Base-by-base conservation (phyloP, 129 eudicot genomes). In the Rutidosis leptorrhynchoides region DNA sequence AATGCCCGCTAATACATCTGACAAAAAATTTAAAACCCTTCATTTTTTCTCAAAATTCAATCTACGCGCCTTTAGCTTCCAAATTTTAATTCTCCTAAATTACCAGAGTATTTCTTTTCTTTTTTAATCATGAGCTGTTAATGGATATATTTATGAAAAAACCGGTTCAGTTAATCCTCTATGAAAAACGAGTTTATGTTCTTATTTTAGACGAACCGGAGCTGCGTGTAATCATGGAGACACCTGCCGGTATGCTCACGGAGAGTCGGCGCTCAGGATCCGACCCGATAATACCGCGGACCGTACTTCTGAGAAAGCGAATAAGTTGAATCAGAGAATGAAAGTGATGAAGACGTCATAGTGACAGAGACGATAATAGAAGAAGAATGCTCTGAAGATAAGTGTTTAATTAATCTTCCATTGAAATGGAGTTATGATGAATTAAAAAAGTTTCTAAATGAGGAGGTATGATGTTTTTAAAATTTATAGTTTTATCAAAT, bases 191-290 rank as follows among this genome's bases (percentile, higher is more conserved):
- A 92, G 90, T 63, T 83, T 88, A 48, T 92, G 96, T 72, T 87
- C 98, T 7, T 88, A 79, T 80, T 92, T 83, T 79, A 58, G 98
- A 65, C 84, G 94, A 19, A 70, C 87, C 1, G 74, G 75, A 17
- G 90, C 79, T 9, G 51, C 62, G 67, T 92, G 98, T 71, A 92
- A 95, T 83, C 96, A 92, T 62, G 98, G 98, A 0, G 90, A 81
- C 0, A 59, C 80, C 14, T 92, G 98, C 79, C 68, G 89, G 60
- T 91, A 74, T 66, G 98, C 98, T 45, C 98, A 92, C 62, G 80
- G 84, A 1, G 98, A 92, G 74, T 71, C 58, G 81, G 98, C 88
- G 88, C 95, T 92, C 77, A 74, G 87, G 20, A 67, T 74, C 32
- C 72, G 95, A 9, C 91, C 90, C 5, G 96, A 88, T 23, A 80